A percentile compares a stretch with the other conserved stretches of the same genome.
These are phyloP conservation scores for Phoenix dactylifera DNA, from an alignment of 176 grass and related monocot genomes.

Conservation along the genomic window DNA sequence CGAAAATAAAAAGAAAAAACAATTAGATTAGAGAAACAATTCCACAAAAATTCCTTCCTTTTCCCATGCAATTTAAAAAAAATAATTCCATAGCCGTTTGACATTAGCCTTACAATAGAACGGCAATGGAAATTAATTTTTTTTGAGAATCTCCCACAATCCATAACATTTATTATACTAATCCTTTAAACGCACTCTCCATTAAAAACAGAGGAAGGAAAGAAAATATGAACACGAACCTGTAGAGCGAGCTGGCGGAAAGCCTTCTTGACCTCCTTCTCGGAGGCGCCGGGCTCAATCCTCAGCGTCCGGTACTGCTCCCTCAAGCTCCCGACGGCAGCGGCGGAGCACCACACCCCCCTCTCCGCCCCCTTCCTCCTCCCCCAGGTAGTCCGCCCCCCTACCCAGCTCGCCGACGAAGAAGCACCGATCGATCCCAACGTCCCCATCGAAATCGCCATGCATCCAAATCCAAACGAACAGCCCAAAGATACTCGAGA, in stretches of 20 bases:
- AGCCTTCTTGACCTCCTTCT: slow-evolving; percentile 47
- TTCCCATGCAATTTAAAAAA: too few relatives aligned
- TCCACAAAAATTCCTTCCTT: too few relatives aligned
- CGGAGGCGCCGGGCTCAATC: slow-evolving; percentile 30
- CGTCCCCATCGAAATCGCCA: slow-evolving; percentile 20
- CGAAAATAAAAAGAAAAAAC: background rate
- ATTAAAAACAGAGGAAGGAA: too few relatives aligned
- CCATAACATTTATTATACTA: too few relatives aligned
- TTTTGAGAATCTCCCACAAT: too few relatives aligned
- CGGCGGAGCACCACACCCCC: too few relatives aligned
- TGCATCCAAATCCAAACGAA: too few relatives aligned
- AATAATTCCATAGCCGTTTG: too few relatives aligned
- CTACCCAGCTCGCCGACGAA: background rate
- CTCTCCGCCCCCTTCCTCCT: background rate
- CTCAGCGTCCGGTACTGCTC: slow-evolving; percentile 39
- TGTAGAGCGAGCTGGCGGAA: slow-evolving; percentile 47
- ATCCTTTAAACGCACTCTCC: too few relatives aligned
- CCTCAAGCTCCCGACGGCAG: background rate
- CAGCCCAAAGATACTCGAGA: too few relatives aligned
- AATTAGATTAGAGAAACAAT: background rate
- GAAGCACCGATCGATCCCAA: background rate
- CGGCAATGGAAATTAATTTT: too few relatives aligned
- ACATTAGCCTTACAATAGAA: too few relatives aligned
- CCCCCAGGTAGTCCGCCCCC: background rate
- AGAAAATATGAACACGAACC: slow-evolving; percentile 6